These are phyloP conservation scores for Leccinum longicurvipes DNA, from an alignment of 768 basidiomycete genomes.

Conservation along the genomic window DNA sequence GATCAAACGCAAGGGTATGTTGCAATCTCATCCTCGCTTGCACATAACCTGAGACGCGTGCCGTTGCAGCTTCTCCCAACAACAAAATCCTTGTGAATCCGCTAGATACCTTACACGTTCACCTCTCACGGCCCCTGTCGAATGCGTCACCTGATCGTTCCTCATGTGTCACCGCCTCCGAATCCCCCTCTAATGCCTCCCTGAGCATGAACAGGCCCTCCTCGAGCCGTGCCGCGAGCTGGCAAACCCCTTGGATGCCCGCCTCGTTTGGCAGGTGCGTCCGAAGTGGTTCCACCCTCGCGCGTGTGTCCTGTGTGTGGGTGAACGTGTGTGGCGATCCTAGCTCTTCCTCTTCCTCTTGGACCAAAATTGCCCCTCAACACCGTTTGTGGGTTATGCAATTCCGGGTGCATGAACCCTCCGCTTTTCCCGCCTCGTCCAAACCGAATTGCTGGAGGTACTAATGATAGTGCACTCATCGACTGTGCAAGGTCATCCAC, in stretches of 20 bases:
- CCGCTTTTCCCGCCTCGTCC: constrained; percentile 64
- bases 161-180: constrained; percentile 13
- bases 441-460: constrained; percentile 69
- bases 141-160: not conserved
- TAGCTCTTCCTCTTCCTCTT: constrained; percentile 31
- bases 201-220: constrained; percentile 4
- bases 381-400: constrained; percentile 33
- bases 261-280: not conserved
- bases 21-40: no score
- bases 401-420: constrained; percentile 42
- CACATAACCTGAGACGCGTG: no score
- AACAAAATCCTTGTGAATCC: not conserved
- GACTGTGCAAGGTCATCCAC: constrained; percentile 51
- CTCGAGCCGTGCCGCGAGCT: constrained; percentile 15
- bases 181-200: constrained; percentile 9
- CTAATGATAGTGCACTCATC: constrained; percentile 50
- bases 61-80: not conserved
- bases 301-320: constrained; percentile 11
- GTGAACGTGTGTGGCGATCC: constrained; percentile 24
- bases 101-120: not conserved
- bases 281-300: constrained; percentile 2
- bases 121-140: not conserved
- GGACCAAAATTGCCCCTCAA: constrained; percentile 25
- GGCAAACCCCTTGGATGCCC: constrained; percentile 8
- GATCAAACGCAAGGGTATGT: no score